A percentile compares a stretch with the other conserved stretches of the same genome.
Evolutionary conservation across 805 yeast genomes (phyloP).

Genomic region (Ogataea ganodermae): DNA sequence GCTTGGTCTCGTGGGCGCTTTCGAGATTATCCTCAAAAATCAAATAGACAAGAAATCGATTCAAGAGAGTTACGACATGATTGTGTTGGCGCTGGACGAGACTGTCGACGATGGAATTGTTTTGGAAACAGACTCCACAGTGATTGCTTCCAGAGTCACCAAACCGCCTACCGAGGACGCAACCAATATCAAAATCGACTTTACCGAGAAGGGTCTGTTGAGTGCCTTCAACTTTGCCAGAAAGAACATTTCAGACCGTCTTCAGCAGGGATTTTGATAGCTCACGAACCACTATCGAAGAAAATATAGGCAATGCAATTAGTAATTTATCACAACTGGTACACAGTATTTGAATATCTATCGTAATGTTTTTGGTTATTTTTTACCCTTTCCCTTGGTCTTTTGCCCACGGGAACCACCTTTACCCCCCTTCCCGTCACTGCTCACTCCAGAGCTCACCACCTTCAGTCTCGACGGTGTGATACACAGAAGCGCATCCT

Average conservation of each 20-base stretch:
- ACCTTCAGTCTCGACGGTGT: slow-evolving; percentile 74
- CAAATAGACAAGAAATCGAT: slow-evolving; percentile 78
- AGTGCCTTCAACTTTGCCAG: slow-evolving; percentile 88
- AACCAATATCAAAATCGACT: slow-evolving; percentile 59
- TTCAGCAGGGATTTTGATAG: slow-evolving; percentile 40
- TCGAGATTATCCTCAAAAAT: slow-evolving; percentile 70
- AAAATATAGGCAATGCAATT: slow-evolving; percentile 2
- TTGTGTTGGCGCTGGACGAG: slow-evolving; percentile 86
- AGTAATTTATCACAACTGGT: slow-evolving; percentile 2
- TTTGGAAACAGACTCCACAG: slow-evolving; percentile 83
- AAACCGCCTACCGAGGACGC: slow-evolving; percentile 74
- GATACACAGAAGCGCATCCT: slow-evolving; percentile 65
- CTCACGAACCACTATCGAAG: background rate
- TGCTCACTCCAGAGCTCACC: slow-evolving; percentile 51
- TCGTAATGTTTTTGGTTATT: slow-evolving; percentile 12
- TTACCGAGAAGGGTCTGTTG: slow-evolving; percentile 73
- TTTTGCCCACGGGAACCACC: slow-evolving; percentile 9
- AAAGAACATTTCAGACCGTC: slow-evolving; percentile 54
- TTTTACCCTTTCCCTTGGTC: slow-evolving; percentile 27
- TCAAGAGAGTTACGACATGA: slow-evolving; percentile 82
- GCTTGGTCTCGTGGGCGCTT: slow-evolving; percentile 75
- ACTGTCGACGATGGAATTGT: slow-evolving; percentile 91
- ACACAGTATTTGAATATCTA: background rate
- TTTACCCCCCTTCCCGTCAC: slow-evolving; percentile 18
- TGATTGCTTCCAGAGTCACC: slow-evolving; percentile 90